Evolutionary conservation across 345 rosid species (phyloP), one percentile per base, ranked within the genome.

Genomic region (Carallia brachiata): DNA sequence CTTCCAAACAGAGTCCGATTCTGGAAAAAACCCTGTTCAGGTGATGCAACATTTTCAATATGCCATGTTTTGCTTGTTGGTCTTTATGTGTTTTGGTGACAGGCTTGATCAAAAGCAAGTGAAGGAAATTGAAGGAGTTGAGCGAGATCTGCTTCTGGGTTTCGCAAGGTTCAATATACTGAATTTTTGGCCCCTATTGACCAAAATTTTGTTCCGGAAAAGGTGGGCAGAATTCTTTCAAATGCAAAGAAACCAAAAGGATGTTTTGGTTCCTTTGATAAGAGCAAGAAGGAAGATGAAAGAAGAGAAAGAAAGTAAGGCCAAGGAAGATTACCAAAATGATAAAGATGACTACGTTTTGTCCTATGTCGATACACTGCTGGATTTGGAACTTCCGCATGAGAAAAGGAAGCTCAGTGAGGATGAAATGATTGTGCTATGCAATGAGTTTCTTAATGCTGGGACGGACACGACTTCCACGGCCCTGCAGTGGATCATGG

Each of bases 1-100:
- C 1, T 39, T 74, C 7, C 9, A 50, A 17, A 23, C 37, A 16
- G 13, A 31, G 52, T 68, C 78, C 19, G 52, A 50, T 0, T 57
- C 70, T 5, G 66, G 72, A 5, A 31, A 56, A 5, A 31, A 56
- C 6, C 73, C 73, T 28, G 78, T 75, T 69, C 17, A n/a, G 7
- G 69, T 63, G 2, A 6, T 69, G 55, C 48, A 32, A 13, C 44
- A 36, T 27, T 47, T 75, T 18, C 73, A 64, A 0, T 36, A 63
- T 39, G 65, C 70, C 9, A 69, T 75, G 70, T 69, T 75, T 37
- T 63, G 73, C 36, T 5, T 75, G 37, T 37, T 75, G 27, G 69
- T 50, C 5, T 56, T 62, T 7, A 68, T 69, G 78, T 75, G 78
- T 40, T 69, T 75, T 1, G 73, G 78, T 0, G 78, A 75, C 44